phyloP scores from a whole-genome alignment of 768 basidiomycete species.

The Pulveroboletus frians region DNA sequence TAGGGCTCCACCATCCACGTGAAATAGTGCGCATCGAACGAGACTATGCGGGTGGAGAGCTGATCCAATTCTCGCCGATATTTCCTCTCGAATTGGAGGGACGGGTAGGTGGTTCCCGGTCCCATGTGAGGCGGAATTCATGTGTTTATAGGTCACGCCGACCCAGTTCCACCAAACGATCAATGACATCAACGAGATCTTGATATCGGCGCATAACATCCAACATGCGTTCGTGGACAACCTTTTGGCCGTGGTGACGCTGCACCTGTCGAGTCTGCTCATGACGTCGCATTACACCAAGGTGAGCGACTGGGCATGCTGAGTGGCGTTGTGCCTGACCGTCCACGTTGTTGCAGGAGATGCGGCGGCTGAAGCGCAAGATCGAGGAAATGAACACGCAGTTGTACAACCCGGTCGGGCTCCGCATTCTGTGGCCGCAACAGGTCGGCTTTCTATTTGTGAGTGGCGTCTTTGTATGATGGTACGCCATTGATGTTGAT shows the following conservation, averaged over 20 bases:
- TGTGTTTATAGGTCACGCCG: constrained; percentile 66
- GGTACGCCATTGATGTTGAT: not conserved
- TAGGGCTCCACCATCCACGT: constrained; percentile 86
- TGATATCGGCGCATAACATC: constrained; percentile 83
- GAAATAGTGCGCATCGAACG: constrained; percentile 90
- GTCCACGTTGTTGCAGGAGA: constrained; percentile 51
- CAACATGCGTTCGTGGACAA: constrained; percentile 73
- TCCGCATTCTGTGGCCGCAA: constrained; percentile 84
- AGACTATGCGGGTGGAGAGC: constrained; percentile 87
- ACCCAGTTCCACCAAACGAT: constrained; percentile 87
- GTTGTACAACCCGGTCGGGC: constrained; percentile 78
- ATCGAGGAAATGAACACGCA: constrained; percentile 67
- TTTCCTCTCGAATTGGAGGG: constrained; percentile 93
- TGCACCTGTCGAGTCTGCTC: constrained; percentile 75
- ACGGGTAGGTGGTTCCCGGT: constrained; percentile 52
- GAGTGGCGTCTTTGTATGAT: constrained; percentile 34
- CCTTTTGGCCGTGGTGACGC: constrained; percentile 65
- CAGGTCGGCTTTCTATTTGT: constrained; percentile 89
- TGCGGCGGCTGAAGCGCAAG: constrained; percentile 56
- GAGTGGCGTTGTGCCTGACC: constrained; percentile 6
- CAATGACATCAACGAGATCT: constrained; percentile 81
- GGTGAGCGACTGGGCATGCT: constrained; percentile 37
- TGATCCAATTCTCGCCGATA: constrained; percentile 82
- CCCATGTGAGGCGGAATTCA: not conserved
- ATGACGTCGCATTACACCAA: constrained; percentile 74